Evolutionary conservation across 805 yeast species (phyloP), one percentile per base, ranked within the genome.

Genomic region (Kodamaea leandrae): DNA sequence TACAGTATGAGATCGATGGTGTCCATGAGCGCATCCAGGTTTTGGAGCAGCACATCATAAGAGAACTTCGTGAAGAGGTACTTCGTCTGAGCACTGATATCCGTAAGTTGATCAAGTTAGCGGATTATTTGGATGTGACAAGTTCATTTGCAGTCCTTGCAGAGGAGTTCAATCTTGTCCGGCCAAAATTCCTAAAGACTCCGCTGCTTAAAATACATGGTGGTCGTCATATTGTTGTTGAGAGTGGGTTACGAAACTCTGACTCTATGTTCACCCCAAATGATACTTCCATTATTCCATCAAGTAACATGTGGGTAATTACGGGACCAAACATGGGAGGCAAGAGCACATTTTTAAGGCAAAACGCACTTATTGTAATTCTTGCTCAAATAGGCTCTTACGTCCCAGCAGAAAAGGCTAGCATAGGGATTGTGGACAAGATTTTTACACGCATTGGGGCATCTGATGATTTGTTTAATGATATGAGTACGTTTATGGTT

Each of bases 201-300:
- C 64, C 71, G 0, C 63, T 56, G 14, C 65, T 83, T 4, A 65
- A 72, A 0, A 75, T 89, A 7, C 54, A 54, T 1, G 75, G 70
- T 1, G 98, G 98, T 0, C 68, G 96, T 21, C 98, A 93, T 59
- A 55, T 86, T 10, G 89, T 88, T 12, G 98, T 91, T 2, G 97
- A 91, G 54, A 77, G 80, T 24, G 86, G 87, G 1, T 64, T 86
- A 41, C 71, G 64, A 34, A 57, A 64, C 1, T 63, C 64, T 17
- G 77, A 82, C 1, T 61, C 55, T 12, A 64, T 68, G 41, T 83
- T 83, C 45, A 68, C 56, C 54, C 72, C 49, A 27, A 80, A 46
- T 71, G 68, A 68, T 38, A 60, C 70, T 2, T 17, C 25, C 2
- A 38, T 71, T 3, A 59, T 64, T 1, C 48, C 42, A 18, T 53